Evolutionary conservation across 192 early-diverging fungal species (phyloP).

Genomic region (Linnemannia zychae): DNA sequence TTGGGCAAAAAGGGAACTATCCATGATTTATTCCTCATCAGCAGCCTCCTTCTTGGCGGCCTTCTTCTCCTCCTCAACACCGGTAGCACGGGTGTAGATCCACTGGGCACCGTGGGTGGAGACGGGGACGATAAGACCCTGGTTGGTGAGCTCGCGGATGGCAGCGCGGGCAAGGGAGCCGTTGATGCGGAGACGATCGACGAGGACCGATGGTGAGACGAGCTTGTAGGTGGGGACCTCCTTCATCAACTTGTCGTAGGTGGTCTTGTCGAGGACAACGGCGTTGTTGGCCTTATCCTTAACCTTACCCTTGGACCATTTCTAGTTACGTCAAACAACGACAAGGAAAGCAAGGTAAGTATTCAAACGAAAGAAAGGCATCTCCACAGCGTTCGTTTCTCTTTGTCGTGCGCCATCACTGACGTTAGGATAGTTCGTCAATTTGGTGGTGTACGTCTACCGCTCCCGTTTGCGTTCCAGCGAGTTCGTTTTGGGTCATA

Average conservation of each 20-base stretch:
- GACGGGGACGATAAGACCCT: slow-evolving; percentile 93
- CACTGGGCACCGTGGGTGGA: slow-evolving; percentile 90
- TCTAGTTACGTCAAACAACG: slow-evolving; percentile 65
- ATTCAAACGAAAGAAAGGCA: background rate
- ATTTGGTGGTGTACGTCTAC: background rate
- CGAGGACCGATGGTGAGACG: slow-evolving; percentile 95
- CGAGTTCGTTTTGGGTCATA: no score
- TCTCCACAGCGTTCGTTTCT: background rate
- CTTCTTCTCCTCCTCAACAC: slow-evolving; percentile 58
- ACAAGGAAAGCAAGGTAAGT: background rate
- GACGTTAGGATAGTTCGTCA: no score
- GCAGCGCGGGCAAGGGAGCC: slow-evolving; percentile 91
- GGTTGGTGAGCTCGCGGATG: slow-evolving; percentile 21
- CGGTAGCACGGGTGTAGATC: slow-evolving; percentile 76
- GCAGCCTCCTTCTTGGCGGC: slow-evolving; percentile 35
- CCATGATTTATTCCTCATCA: slow-evolving; percentile 45
- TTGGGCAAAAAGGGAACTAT: slow-evolving; percentile 2
- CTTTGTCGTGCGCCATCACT: no score
- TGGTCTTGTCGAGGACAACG: slow-evolving; percentile 94
- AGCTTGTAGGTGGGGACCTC: slow-evolving; percentile 99
- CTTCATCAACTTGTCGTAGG: slow-evolving; percentile 98
- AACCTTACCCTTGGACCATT: slow-evolving; percentile 99
- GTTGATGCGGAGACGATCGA: slow-evolving; percentile 97
- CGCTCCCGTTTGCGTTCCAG: background rate
- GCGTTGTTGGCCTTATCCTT: slow-evolving; percentile 99